phyloP scores from a whole-genome alignment of 1,284 basidiomycete species.

The Rhizoctonia solani region DNA sequence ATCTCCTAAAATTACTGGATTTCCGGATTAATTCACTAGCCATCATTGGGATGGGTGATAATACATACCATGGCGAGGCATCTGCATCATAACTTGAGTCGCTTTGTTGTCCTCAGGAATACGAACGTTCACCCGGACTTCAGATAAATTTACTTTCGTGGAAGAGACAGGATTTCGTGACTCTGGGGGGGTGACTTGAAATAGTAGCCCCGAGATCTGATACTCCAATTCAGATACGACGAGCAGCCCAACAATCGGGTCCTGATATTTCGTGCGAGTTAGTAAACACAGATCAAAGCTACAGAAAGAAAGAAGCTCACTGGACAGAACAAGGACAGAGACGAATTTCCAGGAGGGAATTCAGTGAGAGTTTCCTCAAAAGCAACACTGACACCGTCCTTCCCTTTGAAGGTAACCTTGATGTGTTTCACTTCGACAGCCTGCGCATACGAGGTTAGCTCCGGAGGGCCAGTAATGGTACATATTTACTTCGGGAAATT shows the following conservation, averaged over 20 bases:
- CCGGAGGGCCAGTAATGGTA: not conserved
- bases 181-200: constrained; percentile 48
- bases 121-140: constrained; percentile 46
- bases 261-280: constrained; percentile 52
- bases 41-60: constrained; percentile 9
- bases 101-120: constrained; percentile 64
- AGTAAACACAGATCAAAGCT: not conserved
- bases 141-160: not conserved
- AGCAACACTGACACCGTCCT: constrained; percentile 5
- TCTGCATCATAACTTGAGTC: constrained; percentile 61
- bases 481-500: constrained; percentile 69
- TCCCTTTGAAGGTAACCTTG: constrained; percentile 46
- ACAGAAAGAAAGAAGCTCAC: too few relatives aligned
- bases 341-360: constrained; percentile 56
- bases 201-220: constrained; percentile 57
- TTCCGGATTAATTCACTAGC: not conserved
- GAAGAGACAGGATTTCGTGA: not conserved
- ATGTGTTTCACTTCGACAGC: constrained; percentile 42
- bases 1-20: constrained; percentile 51
- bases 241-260: constrained; percentile 64
- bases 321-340: constrained; percentile 64
- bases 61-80: constrained; percentile 62
- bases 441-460: constrained; percentile 37
- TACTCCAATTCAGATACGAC: constrained; percentile 63
- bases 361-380: constrained; percentile 4